phyloP scores from a whole-genome alignment of 768 basidiomycete genomes.

The Chiua virens region DNA sequence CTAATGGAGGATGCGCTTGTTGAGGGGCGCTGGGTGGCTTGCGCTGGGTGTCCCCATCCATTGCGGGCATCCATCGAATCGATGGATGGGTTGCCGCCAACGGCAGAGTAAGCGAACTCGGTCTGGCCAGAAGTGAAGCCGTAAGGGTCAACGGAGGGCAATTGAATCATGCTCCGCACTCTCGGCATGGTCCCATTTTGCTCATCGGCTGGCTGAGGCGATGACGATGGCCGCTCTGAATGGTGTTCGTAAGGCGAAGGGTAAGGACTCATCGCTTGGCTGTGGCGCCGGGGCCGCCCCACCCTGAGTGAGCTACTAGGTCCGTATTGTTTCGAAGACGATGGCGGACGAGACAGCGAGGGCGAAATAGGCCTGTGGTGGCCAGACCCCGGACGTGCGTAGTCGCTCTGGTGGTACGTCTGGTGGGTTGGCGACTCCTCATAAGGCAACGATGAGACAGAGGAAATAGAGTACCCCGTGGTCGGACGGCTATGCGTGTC shows the following conservation, averaged over 20 bases:
- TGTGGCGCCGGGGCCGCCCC: slow-evolving; percentile 73
- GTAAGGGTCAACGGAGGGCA: slow-evolving; percentile 72
- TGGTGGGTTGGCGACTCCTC: slow-evolving; percentile 48
- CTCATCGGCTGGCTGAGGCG: slow-evolving; percentile 63
- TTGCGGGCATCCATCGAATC: slow-evolving; percentile 39
- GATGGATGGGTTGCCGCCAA: slow-evolving; percentile 42
- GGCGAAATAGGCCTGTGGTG: slow-evolving; percentile 67
- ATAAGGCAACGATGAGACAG: slow-evolving; percentile 74
- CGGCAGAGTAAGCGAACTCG: slow-evolving; percentile 81
- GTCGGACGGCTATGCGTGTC: slow-evolving; percentile 73
- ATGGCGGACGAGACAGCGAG: slow-evolving; percentile 65
- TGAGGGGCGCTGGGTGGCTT: slow-evolving; percentile 59
- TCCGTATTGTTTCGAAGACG: slow-evolving; percentile 58
- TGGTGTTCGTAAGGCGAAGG: slow-evolving; percentile 77
- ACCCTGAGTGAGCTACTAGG: slow-evolving; percentile 60
- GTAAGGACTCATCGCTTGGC: slow-evolving; percentile 86
- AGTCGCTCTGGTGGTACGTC: slow-evolving; percentile 49
- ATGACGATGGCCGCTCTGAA: slow-evolving; percentile 68
- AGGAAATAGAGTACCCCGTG: slow-evolving; percentile 84
- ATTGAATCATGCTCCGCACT: slow-evolving; percentile 81
- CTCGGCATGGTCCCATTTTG: slow-evolving; percentile 56
- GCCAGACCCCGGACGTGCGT: slow-evolving; percentile 72
- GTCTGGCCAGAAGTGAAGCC: slow-evolving; percentile 62
- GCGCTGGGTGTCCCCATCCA: slow-evolving; percentile 43
- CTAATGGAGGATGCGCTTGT: slow-evolving; percentile 71